Percentiles rank a stretch among this genome's conserved stretches.
These are phyloP conservation scores for Puccinia hordei DNA, from an alignment of 1,284 basidiomycete genomes.

Conservation along the genomic window DNA sequence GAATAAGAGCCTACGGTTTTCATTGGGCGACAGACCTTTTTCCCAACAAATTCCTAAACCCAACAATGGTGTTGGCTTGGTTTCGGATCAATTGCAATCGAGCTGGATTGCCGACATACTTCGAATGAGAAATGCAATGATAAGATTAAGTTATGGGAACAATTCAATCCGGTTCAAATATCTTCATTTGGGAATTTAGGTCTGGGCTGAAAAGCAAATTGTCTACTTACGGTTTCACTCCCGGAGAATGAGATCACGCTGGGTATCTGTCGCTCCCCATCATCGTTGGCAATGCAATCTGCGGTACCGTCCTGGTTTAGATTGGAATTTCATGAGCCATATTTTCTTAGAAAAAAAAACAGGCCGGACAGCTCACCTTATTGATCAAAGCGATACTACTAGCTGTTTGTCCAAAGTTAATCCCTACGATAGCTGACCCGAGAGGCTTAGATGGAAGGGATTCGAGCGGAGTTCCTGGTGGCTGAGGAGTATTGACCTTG, in stretches of 20 bases:
- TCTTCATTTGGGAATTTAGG: neutral
- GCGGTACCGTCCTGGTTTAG: constrained; percentile 74
- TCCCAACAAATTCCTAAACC: constrained; percentile 90
- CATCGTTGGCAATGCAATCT: constrained; percentile 95
- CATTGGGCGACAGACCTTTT: constrained; percentile 69
- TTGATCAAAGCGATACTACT: constrained; percentile 93
- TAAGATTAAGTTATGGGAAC: neutral
- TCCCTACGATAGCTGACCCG: constrained; percentile 68
- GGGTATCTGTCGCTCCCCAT: constrained; percentile 96
- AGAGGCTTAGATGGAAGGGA: constrained; percentile 26
- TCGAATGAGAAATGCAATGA: constrained; percentile 18
- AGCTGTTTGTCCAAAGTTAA: constrained; percentile 96
- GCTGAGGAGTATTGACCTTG: constrained; percentile 43
- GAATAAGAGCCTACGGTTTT: constrained; percentile 4
- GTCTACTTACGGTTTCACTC: constrained; percentile 69
- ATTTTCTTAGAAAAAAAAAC: neutral
- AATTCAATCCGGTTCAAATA: neutral
- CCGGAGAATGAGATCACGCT: constrained; percentile 90
- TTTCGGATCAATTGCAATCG: constrained; percentile 95
- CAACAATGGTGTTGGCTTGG: constrained; percentile 86
- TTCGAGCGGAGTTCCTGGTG: constrained; percentile 49
- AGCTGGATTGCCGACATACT: constrained; percentile 97
- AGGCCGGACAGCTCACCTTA: constrained; percentile 66
- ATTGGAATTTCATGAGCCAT: neutral
- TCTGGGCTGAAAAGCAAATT: neutral